Percentiles rank a stretch among this genome's conserved stretches.
These are phyloP conservation scores for Colletotrichum liriopes DNA, from an alignment of 2,329 filamentous ascomycete genomes.

Conservation along the genomic window DNA sequence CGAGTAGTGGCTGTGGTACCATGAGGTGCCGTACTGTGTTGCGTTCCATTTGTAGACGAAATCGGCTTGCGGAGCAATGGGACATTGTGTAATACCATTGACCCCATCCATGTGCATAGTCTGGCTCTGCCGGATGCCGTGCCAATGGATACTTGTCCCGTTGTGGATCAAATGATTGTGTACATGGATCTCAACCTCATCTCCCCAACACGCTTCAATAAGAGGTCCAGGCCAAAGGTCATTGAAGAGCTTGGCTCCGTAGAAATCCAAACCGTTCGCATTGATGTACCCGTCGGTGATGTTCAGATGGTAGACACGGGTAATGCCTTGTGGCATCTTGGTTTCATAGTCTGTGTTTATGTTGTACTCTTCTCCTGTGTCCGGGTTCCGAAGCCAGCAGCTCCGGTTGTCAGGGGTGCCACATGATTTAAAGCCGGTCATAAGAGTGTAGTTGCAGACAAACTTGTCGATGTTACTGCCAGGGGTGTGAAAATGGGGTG, in stretches of 20 bases:
- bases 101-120: slow-evolving; percentile 48
- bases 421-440: slow-evolving; percentile 47
- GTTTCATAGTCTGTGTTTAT: slow-evolving; percentile 50
- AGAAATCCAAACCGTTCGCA: slow-evolving; percentile 46
- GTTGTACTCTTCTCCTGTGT: slow-evolving; percentile 45
- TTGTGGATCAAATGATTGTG: slow-evolving; percentile 69
- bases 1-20: slow-evolving; percentile 60
- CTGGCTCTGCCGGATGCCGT: slow-evolving; percentile 64
- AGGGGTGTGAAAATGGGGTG: slow-evolving; percentile 3
- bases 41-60: slow-evolving; percentile 49
- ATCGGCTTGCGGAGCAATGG: slow-evolving; percentile 64
- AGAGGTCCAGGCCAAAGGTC: slow-evolving; percentile 48
- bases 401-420: slow-evolving; percentile 46
- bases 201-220: slow-evolving; percentile 51
- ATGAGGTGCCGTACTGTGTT: slow-evolving; percentile 56
- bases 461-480: slow-evolving; percentile 42
- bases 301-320: slow-evolving; percentile 45
- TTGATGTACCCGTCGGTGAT: slow-evolving; percentile 43
- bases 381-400: slow-evolving; percentile 48
- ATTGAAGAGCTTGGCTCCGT: slow-evolving; percentile 48
- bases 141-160: slow-evolving; percentile 70
- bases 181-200: slow-evolving; percentile 65
- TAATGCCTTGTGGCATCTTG: slow-evolving; percentile 43
- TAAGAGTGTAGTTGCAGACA: slow-evolving; percentile 47
- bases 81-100: slow-evolving; percentile 63